Conservation (phyloP, 179 eudicot species). For the Spinacia oleracea region DNA sequence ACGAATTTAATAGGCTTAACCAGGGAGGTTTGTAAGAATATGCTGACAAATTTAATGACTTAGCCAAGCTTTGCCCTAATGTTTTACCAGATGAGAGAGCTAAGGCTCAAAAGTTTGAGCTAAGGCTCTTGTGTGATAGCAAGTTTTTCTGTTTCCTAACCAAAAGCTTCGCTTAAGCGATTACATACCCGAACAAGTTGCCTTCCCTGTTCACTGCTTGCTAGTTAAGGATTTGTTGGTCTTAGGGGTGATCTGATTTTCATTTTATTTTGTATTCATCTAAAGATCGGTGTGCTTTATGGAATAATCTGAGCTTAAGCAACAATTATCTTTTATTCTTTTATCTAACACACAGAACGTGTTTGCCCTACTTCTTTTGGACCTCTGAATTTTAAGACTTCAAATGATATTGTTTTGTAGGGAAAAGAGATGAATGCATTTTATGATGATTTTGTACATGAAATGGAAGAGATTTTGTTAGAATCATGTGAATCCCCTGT, state of each 20-base stretch:
- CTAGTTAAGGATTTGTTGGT: background rate
- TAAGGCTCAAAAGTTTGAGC: too few relatives aligned
- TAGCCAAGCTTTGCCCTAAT: too few relatives aligned
- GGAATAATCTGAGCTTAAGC: background rate
- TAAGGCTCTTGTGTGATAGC: too few relatives aligned
- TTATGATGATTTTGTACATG: constrained; percentile 79
- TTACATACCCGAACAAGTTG: too few relatives aligned
- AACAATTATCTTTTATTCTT: background rate
- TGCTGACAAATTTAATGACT: too few relatives aligned
- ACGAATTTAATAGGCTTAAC: too few relatives aligned
- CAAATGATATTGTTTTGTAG: constrained; percentile 36
- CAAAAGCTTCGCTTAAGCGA: too few relatives aligned
- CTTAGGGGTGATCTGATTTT: background rate
- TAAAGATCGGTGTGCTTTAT: background rate
- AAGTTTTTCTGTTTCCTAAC: too few relatives aligned
- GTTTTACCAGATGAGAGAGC: too few relatives aligned
- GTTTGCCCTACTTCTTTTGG: background rate
- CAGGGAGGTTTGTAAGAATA: too few relatives aligned
- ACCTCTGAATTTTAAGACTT: background rate
- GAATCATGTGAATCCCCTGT: constrained; percentile 60
- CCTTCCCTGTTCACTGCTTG: too few relatives aligned
- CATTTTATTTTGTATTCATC: background rate
- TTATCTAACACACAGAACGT: background rate
- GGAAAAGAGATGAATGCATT: constrained; percentile 57
- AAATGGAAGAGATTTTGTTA: constrained; percentile 92